Base-by-base conservation (phyloP, 2,329 filamentous ascomycete species). In the Orbilia oligospora region DNA sequence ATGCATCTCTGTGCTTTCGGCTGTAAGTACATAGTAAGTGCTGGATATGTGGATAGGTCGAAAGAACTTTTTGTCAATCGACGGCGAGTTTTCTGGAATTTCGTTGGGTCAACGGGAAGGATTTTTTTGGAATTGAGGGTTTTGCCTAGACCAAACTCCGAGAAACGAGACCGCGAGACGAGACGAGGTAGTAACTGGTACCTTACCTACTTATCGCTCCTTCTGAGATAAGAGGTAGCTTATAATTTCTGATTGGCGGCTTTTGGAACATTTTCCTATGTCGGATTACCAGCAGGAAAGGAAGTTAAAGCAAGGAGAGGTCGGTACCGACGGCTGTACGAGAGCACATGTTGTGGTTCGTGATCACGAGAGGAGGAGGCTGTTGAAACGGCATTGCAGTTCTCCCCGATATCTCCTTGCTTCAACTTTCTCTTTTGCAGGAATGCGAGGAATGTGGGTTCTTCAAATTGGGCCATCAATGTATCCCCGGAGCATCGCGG, bases 181-280 rank as follows among this genome's bases (percentile, higher is more conserved):
- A 51, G 18, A 48, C 44, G n/a, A 46, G 41, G 36, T n/a, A 30
- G 53, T 56, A 9, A n/a, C 53, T 56, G 27, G 30, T 38, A n/a
- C 8, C 36, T 38, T 10, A 38, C 12, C 10, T 36, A 41, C 53
- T 20, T 48, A 14, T 41, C 14, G n/a, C 22, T 24, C 24, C 30
- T 9, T 38, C 30, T 38, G 53, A 46, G 16, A 10, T 30, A 30
- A 30, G 27, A 30, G 6, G 27, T 30, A 30, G 27, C 27, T 30
- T 30, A 6, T 44, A n/a, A n/a, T 27, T n/a, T 24, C 18, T 58
- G 0, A 20, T 8, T 44, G 71, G 71, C 71, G 71, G 63, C 56
- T 75, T 64, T 75, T 46, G 64, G 64, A 75, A 69, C 64, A 69
- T 53, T n/a, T 64, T 14, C 46, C 30, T 5, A 68, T 64, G 51